Evolutionary conservation across 1,139 yeast species (phyloP).

Genomic region (Wickerhamomyces sp.): DNA sequence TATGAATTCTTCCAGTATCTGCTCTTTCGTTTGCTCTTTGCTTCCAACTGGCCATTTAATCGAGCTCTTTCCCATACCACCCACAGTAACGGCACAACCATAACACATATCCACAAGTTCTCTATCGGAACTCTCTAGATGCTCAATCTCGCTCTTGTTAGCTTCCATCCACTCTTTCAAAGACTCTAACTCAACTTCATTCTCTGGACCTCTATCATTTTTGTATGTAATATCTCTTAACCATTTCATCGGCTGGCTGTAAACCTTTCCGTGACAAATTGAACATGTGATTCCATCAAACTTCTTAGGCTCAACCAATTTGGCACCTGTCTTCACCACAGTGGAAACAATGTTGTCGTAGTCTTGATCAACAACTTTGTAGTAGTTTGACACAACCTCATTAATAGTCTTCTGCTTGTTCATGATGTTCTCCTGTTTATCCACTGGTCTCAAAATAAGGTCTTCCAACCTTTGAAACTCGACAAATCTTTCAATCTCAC

Average conservation of each 20-base stretch:
- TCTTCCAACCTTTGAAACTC: conserved; percentile 25
- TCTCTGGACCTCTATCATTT: conserved; percentile 45
- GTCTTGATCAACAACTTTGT: conserved; percentile 66
- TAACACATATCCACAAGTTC: conserved; percentile 48
- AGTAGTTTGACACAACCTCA: conserved; percentile 72
- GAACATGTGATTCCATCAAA: conserved; percentile 33
- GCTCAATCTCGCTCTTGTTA: conserved; percentile 5
- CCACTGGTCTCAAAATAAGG: conserved; percentile 7
- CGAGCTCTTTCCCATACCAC: conserved; percentile 37
- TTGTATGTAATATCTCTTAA: conserved; percentile 66
- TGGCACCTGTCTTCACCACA: conserved; percentile 84
- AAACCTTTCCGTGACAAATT: conserved; percentile 47
- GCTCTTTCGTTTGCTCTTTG: conserved; percentile 26
- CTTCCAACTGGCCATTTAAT: conserved; percentile 49
- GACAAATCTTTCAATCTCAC: conserved; percentile 58
- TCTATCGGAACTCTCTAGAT: conserved; percentile 13
- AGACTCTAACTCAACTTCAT: conserved; percentile 42
- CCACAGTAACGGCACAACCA: conserved; percentile 67
- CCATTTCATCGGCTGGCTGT: conserved; percentile 64
- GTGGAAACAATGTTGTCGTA: conserved; percentile 93
- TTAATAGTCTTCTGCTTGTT: conserved; percentile 62
- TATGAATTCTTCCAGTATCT: conserved; percentile 46
- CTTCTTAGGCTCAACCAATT: conserved; percentile 51
- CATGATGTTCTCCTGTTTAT: conserved; percentile 14
- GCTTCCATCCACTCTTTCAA: conserved; percentile 30